phyloP scores from a whole-genome alignment of 75 land plant genomes.

The Cryptomeria japonica region DNA sequence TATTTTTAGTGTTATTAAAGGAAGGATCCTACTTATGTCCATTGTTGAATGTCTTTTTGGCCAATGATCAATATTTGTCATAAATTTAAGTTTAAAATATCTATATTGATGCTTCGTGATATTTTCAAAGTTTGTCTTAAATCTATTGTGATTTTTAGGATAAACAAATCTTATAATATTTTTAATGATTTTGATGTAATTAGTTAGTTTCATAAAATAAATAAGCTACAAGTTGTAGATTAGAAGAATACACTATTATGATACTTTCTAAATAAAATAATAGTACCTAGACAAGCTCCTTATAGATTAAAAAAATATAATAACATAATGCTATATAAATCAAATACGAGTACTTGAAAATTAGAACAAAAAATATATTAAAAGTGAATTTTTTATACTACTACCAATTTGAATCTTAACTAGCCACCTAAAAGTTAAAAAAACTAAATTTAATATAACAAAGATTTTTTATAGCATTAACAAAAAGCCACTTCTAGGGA shows the following conservation, averaged over 20 bases:
- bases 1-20: too few species aligned
- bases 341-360: neutral
- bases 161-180: slow-evolving; percentile 42
- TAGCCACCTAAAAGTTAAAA: too few species aligned
- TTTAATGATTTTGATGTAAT: slow-evolving; percentile 53
- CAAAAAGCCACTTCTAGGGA: neutral
- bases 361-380: neutral
- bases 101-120: too few species aligned
- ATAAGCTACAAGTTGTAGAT: too few species aligned
- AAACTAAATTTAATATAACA: too few species aligned
- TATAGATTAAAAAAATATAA: neutral
- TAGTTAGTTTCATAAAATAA: neutral
- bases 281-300: neutral
- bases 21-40: too few species aligned
- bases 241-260: too few species aligned
- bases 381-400: neutral
- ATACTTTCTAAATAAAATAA: too few species aligned
- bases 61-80: too few species aligned
- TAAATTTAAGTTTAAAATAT: too few species aligned
- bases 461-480: neutral
- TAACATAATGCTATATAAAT: neutral
- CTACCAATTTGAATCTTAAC: neutral
- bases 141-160: neutral
- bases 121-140: too few species aligned
- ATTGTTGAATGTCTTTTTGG: too few species aligned